Percentiles rank a stretch among this genome's conserved stretches.
Evolutionary conservation across 176 grass and related monocot genomes (phyloP).

Genomic region (Lolium rigidum): DNA sequence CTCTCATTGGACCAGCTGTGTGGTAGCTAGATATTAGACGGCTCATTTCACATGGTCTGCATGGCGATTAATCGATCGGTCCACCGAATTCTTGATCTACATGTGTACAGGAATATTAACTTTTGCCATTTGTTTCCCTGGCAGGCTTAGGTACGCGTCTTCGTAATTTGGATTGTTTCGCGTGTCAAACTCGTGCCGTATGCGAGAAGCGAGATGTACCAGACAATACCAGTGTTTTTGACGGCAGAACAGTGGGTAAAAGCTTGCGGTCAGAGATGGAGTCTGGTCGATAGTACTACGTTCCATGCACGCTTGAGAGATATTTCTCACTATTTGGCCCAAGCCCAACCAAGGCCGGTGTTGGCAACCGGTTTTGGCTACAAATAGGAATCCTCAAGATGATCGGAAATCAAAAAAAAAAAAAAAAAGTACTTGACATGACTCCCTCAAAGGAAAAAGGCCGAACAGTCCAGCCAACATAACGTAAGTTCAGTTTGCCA

Average conservation of each 20-base stretch:
- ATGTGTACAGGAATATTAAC: background rate
- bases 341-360: too few species aligned
- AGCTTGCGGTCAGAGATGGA: background rate
- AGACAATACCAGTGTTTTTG: background rate
- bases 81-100: background rate
- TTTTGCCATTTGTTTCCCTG: background rate
- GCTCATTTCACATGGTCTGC: slow-evolving; percentile 16
- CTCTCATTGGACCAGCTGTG: slow-evolving; percentile 21
- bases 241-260: slow-evolving; percentile 1
- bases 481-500: too few species aligned
- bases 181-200: background rate
- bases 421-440: too few species aligned
- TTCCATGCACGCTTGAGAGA: too few species aligned
- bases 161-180: background rate
- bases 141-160: background rate
- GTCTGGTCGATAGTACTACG: too few species aligned
- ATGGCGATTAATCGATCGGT: background rate
- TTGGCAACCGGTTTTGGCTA: too few species aligned
- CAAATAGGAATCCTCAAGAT: too few species aligned
- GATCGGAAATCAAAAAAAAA: too few species aligned
- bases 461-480: too few species aligned
- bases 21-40: slow-evolving; percentile 13
- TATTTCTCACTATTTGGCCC: too few species aligned
- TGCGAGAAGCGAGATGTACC: background rate
- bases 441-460: too few species aligned